Base-by-base conservation (phyloP, 1,284 basidiomycete genomes). In the Moesziomyces parantarcticus region DNA sequence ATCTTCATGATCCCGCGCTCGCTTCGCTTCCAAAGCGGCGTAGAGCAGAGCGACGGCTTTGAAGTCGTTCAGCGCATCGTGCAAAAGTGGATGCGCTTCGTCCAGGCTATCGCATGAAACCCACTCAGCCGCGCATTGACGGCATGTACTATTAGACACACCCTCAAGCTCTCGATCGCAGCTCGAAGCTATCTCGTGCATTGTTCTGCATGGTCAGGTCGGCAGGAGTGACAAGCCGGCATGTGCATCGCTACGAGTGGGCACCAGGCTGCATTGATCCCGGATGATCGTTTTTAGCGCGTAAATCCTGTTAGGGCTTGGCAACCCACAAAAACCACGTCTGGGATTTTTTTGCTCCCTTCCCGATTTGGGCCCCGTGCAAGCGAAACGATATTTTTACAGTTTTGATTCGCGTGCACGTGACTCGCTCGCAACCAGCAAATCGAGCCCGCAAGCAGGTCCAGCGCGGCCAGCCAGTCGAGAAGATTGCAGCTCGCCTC, bases 1-100 rank as follows among this genome's bases (percentile, higher is more conserved):
- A 77, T 79, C 23, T 77, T 79, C 57, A 51, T 76, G 54, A 50
- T 78, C 29, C 76, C 73, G 5, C 43, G 47, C 20, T 36, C 13
- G 29, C 41, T 53, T 2, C 40, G 22, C 4, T 20, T 22, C 14
- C 34, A 22, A 4, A 29, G 25, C 39, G 26, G 23, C 21, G n/a
- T 14, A 13, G 21, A 41, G 29, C 44, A 25, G 10, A 16, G 18
- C 1, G 58, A 49, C 21, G 73, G 65, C 22, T 70, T 57, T n/a
- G 60, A 70, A 13, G n/a, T 54, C 21, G 50, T 47, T 5, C 44
- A 41, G 8, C 16, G 29, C n/a, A 23, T 60, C 36, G 52, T 76
- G 4, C 14, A 46, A 21, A 76, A 70, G 45, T 76, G 74, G 74
- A 54, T 69, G 46, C 45, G 29, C 4, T 76, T 75, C 40, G 63